Conservation (phyloP, 257 asterid genomes). For the Plantago major region DNA sequence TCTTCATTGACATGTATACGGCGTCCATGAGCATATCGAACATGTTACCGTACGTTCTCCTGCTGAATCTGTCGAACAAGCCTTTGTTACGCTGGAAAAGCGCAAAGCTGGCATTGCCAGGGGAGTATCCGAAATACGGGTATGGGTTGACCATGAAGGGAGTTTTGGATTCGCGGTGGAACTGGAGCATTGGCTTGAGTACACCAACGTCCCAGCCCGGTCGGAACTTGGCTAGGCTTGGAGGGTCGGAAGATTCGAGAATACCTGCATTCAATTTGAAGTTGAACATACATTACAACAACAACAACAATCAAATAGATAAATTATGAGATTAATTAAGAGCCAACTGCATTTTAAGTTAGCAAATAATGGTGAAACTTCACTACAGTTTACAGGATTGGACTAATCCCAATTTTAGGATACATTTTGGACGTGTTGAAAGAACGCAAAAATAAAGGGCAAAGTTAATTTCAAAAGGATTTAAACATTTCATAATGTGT, state of each 20-base stretch:
- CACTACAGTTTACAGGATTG: too few relatives aligned
- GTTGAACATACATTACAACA: background rate
- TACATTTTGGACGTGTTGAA: too few relatives aligned
- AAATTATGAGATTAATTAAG: background rate
- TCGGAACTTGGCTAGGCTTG: constrained; percentile 59
- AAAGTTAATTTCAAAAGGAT: too few relatives aligned
- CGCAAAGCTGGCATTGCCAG: constrained; percentile 38
- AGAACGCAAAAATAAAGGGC: too few relatives aligned
- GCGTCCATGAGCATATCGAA: constrained; percentile 78
- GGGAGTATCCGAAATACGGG: constrained; percentile 73
- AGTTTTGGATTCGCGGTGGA: constrained; percentile 51
- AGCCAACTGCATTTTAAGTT: background rate
- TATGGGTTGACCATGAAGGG: constrained; percentile 94
- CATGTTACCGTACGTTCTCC: constrained; percentile 58
- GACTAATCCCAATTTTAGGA: too few relatives aligned
- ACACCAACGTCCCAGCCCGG: constrained; percentile 77
- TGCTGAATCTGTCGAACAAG: constrained; percentile 27
- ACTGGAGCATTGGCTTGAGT: constrained; percentile 59
- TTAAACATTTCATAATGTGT: too few relatives aligned
- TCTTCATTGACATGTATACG: constrained; percentile 56
- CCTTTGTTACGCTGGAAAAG: constrained; percentile 39
- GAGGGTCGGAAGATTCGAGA: constrained; percentile 57
- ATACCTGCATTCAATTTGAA: constrained; percentile 25
- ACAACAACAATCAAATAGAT: background rate
- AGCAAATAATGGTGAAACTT: too few relatives aligned